phyloP scores from a whole-genome alignment of 495 filamentous ascomycete species.

The Ramalina peruviana region DNA sequence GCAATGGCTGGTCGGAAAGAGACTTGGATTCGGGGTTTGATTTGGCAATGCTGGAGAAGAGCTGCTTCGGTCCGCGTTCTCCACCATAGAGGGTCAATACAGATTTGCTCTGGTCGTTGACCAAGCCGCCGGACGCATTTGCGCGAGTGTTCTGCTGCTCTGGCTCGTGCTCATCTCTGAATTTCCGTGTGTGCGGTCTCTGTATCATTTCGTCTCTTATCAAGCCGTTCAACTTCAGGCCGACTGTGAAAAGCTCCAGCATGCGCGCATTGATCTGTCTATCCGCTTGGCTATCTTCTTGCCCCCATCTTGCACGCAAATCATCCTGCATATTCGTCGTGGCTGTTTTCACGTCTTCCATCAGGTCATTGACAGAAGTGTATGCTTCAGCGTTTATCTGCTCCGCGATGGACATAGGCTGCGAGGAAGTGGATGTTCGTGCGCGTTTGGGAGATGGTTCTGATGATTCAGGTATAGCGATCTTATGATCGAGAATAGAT shows the following conservation, averaged over 20 bases:
- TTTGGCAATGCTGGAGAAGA: constrained; percentile 71
- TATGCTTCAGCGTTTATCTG: constrained; percentile 31
- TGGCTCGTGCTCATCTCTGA: constrained; percentile 1
- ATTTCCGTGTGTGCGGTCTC: constrained; percentile 15
- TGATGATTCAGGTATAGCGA: neutral
- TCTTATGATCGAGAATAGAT: constrained; percentile 12
- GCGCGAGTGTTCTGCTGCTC: neutral
- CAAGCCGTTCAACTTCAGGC: constrained; percentile 35
- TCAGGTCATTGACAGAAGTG: constrained; percentile 31
- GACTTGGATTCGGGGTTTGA: constrained; percentile 29
- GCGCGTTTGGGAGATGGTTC: constrained; percentile 27
- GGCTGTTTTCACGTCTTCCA: constrained; percentile 37
- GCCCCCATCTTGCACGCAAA: constrained; percentile 24
- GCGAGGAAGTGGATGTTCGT: constrained; percentile 30
- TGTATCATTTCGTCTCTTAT: constrained; percentile 28
- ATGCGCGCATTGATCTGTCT: constrained; percentile 19
- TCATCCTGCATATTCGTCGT: constrained; percentile 30
- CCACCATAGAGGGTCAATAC: constrained; percentile 62
- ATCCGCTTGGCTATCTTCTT: constrained; percentile 13
- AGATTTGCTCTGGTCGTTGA: constrained; percentile 30
- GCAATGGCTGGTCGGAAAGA: constrained; percentile 51
- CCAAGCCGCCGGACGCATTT: neutral
- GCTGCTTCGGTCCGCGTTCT: constrained; percentile 55
- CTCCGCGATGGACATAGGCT: constrained; percentile 26
- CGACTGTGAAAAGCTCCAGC: constrained; percentile 24